These are phyloP conservation scores for Paecilomyces sp. DNA, from an alignment of 2,329 filamentous ascomycete species.

Conservation along the genomic window DNA sequence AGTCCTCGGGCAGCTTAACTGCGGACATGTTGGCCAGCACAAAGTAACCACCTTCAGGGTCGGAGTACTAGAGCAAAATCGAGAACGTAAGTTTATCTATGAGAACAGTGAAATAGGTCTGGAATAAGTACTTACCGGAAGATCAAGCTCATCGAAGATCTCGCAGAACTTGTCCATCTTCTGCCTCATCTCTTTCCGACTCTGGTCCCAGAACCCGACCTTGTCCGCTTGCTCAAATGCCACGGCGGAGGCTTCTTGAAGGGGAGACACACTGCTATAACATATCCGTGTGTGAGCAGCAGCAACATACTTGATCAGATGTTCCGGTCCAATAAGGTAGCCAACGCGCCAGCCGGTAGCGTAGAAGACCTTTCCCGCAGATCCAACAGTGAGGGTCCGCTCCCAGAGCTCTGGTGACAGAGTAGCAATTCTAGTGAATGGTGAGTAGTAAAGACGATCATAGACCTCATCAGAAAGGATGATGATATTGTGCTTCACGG, in stretches of 20 bases:
- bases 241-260: slow-evolving; percentile 90
- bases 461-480: slow-evolving; percentile 93
- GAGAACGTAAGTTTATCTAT: neutral
- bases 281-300: slow-evolving; percentile 95
- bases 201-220: slow-evolving; percentile 79
- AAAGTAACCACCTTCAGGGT: slow-evolving; percentile 96
- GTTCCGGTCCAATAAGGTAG: slow-evolving; percentile 83
- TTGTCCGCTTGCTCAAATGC: slow-evolving; percentile 87
- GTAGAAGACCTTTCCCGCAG: slow-evolving; percentile 97
- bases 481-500: slow-evolving; percentile 87
- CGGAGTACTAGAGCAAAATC: slow-evolving; percentile 54
- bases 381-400: slow-evolving; percentile 87
- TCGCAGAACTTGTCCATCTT: slow-evolving; percentile 85
- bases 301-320: slow-evolving; percentile 84
- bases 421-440: slow-evolving; percentile 87
- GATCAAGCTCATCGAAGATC: slow-evolving; percentile 65
- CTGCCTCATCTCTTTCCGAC: slow-evolving; percentile 76
- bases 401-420: slow-evolving; percentile 83
- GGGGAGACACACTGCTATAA: slow-evolving; percentile 84
- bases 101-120: neutral
- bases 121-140: slow-evolving; percentile 45
- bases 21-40: slow-evolving; percentile 89
- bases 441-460: slow-evolving; percentile 88
- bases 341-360: slow-evolving; percentile 95
- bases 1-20: slow-evolving; percentile 74